Percentiles rank a stretch among this genome's conserved stretches.
Conservation (phyloP, 2,329 filamentous ascomycete genomes). For the Chlorencoelia australis region DNA sequence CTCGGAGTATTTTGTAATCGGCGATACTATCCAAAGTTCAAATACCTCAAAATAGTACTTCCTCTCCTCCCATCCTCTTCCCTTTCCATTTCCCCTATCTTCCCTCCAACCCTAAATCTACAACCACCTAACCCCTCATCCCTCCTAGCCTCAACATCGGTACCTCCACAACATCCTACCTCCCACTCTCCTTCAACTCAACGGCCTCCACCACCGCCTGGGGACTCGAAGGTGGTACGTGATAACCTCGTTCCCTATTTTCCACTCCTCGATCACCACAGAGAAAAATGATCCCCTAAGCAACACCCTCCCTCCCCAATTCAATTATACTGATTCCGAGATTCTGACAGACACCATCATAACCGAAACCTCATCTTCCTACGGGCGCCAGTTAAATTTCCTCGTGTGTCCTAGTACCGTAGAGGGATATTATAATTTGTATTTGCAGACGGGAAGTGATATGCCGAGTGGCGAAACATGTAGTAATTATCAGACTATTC, state of each 20-base stretch:
- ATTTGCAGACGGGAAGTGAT: conserved; percentile 42
- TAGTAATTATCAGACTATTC: conserved; percentile 45
- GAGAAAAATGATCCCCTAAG: no score
- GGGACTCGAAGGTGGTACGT: conserved; percentile 38
- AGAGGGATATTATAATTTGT: conserved; percentile 38
- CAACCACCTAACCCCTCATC: no score
- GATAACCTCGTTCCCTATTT: no score
- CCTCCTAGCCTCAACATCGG: conserved; percentile 41
- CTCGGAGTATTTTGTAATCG: conserved; percentile 40
- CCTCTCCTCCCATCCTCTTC: no score
- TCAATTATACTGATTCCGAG: no score
- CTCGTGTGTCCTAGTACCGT: conserved; percentile 36
- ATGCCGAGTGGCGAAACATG: conserved; percentile 38
- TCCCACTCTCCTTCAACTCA: conserved; percentile 37
- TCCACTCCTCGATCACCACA: no score
- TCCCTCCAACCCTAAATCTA: no score
- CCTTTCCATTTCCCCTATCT: no score
- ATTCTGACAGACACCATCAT: no score
- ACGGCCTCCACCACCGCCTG: conserved; percentile 37
- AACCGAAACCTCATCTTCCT: conserved; percentile 34
- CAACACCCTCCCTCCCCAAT: no score
- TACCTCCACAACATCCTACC: conserved; percentile 37
- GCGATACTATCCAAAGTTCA: conserved; percentile 38
- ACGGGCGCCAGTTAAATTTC: conserved; percentile 28
- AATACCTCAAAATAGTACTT: no score